A percentile compares a stretch with the other conserved stretches of the same genome.
These are phyloP conservation scores for Aspergillus egyptiacus DNA, from an alignment of 495 filamentous ascomycete genomes.

Conservation along the genomic window DNA sequence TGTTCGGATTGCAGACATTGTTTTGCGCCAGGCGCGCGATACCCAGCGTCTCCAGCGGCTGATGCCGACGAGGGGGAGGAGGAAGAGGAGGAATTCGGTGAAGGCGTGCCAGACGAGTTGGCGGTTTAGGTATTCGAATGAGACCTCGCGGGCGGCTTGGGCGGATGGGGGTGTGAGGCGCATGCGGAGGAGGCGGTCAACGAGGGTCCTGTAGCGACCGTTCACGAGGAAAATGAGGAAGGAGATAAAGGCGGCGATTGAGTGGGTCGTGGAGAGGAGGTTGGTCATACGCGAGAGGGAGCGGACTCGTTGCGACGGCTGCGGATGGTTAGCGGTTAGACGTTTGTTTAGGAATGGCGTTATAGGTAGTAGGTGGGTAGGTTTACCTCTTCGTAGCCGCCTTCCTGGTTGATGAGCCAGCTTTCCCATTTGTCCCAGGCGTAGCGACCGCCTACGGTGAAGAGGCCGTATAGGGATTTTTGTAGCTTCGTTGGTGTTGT, in stretches of 20 bases:
- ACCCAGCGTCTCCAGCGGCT: constrained; percentile 90
- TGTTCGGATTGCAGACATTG: constrained; percentile 55
- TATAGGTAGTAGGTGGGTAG: not conserved
- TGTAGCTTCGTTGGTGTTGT: constrained; percentile 66
- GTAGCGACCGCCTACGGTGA: constrained; percentile 85
- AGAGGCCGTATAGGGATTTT: constrained; percentile 74
- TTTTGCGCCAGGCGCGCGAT: constrained; percentile 71
- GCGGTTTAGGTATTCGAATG: constrained; percentile 95
- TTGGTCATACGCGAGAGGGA: constrained; percentile 64
- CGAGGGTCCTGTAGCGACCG: constrained; percentile 81
- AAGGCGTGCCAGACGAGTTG: constrained; percentile 99
- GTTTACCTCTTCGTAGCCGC: constrained; percentile 57
- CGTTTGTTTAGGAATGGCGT: too few species aligned
- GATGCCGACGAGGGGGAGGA: constrained; percentile 89
- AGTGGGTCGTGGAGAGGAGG: constrained; percentile 62
- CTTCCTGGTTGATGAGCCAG: constrained; percentile 69
- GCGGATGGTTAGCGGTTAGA: constrained; percentile 25
- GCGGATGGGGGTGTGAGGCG: constrained; percentile 76
- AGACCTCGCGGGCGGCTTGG: constrained; percentile 82
- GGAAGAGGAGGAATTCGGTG: constrained; percentile 94
- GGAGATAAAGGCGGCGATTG: constrained; percentile 70
- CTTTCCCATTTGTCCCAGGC: constrained; percentile 86
- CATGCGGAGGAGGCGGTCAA: constrained; percentile 81
- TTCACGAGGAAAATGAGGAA: constrained; percentile 88
- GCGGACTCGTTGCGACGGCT: constrained; percentile 47